Conservation (phyloP, 2,329 filamentous ascomycete genomes). For the Botrytis deweyae region DNA sequence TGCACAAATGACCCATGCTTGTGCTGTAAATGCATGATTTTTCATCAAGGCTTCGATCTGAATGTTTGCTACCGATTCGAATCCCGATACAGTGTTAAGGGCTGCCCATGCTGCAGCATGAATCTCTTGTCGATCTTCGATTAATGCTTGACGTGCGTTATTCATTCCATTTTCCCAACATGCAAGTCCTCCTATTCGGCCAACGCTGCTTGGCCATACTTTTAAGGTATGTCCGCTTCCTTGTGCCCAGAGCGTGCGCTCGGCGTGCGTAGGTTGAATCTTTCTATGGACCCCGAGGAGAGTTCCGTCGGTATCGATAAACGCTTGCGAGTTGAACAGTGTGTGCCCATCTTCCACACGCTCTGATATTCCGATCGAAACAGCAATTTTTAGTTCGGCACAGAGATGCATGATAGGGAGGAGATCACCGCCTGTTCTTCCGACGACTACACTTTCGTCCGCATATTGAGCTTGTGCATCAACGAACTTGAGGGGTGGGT, state of each 20-base stretch:
- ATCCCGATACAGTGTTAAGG: neutral
- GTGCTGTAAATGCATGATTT: conserved; percentile 46
- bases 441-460: neutral
- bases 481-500: neutral
- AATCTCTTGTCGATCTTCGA: conserved; percentile 5
- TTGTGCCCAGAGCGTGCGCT: conserved; percentile 3
- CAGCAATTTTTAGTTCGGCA: neutral
- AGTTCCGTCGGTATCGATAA: neutral
- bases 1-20: conserved; percentile 46
- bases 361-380: conserved; percentile 3
- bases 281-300: conserved; percentile 5
- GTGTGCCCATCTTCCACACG: neutral
- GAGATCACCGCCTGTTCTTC: neutral
- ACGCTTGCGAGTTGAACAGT: conserved; percentile 4
- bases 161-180: conserved; percentile 12
- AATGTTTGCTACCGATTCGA: neutral
- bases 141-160: conserved; percentile 2
- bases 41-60: conserved; percentile 49
- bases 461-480: neutral
- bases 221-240: conserved; percentile 1
- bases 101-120: conserved; percentile 1
- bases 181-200: neutral
- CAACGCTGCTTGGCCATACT: conserved; percentile 1
- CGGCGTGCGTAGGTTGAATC: neutral
- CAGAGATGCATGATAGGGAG: conserved; percentile 6